phyloP scores from a whole-genome alignment of 2,329 filamentous ascomycete species.

The Pseudocercospora macadamiae region DNA sequence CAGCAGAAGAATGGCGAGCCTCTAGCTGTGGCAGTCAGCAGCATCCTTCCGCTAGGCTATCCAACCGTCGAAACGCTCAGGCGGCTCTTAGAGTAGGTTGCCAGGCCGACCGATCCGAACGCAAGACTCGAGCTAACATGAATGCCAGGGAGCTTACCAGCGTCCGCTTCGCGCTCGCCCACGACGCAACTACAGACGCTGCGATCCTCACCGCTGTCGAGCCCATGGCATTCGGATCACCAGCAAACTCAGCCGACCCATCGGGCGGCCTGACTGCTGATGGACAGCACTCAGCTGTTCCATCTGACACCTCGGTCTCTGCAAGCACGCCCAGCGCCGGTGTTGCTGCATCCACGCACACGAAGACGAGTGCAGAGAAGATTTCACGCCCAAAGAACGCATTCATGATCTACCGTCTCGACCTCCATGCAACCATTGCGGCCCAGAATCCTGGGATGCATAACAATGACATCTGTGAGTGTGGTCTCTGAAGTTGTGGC shows the following conservation, averaged over 20 bases:
- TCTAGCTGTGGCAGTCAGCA: constrained; percentile 10
- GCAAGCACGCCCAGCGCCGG: constrained; percentile 7
- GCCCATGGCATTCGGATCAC: constrained; percentile 12
- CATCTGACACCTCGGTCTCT: constrained; percentile 8
- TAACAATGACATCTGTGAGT: constrained; percentile 26
- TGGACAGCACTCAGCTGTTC: background rate
- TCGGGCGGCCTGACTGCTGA: constrained; percentile 14
- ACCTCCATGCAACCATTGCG: constrained; percentile 16
- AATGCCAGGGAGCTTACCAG: background rate
- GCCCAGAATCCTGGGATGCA: constrained; percentile 18
- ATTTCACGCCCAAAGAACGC: constrained; percentile 20
- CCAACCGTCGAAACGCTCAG: constrained; percentile 7
- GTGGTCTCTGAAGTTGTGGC: background rate
- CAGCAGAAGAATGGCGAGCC: constrained; percentile 4
- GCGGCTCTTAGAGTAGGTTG: background rate
- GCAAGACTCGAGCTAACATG: background rate
- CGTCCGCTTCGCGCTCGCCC: constrained; percentile 8
- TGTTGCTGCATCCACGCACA: constrained; percentile 19
- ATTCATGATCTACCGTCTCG: constrained; percentile 26
- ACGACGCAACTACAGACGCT: constrained; percentile 9
- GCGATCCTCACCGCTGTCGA: constrained; percentile 3
- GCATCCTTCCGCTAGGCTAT: constrained; percentile 12
- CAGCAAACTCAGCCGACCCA: constrained; percentile 12
- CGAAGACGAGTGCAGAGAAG: constrained; percentile 19
- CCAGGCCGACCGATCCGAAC: background rate